These are phyloP conservation scores for Ogataea thermomethanolica DNA, from an alignment of 805 yeast genomes.

Conservation along the genomic window DNA sequence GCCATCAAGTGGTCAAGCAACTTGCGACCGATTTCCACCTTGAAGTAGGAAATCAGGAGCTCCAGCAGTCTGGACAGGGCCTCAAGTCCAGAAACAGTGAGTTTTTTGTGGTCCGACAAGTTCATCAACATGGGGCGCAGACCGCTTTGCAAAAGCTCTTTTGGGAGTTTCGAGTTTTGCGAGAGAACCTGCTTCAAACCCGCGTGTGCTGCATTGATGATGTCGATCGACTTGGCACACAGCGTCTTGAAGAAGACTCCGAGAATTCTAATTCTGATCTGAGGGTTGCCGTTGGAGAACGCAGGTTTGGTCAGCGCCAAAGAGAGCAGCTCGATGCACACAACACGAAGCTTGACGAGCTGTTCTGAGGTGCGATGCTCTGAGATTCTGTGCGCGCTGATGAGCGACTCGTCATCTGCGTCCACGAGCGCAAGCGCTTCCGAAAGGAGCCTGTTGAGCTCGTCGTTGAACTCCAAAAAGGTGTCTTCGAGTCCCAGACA, in stretches of 20 bases:
- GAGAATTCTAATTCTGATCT: constrained; percentile 77
- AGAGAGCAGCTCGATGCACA: constrained; percentile 79
- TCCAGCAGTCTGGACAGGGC: constrained; percentile 86
- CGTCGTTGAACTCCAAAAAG: constrained; percentile 84
- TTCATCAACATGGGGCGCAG: constrained; percentile 94
- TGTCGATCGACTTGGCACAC: constrained; percentile 77
- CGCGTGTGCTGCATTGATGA: constrained; percentile 88
- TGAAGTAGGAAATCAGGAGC: constrained; percentile 83
- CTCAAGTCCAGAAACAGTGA: constrained; percentile 85
- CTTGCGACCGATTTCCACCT: constrained; percentile 94
- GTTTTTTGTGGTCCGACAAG: constrained; percentile 85
- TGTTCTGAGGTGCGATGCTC: constrained; percentile 90
- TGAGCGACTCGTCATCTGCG: constrained; percentile 94
- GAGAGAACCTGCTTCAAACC: constrained; percentile 82
- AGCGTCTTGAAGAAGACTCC: constrained; percentile 94
- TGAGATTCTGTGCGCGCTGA: constrained; percentile 78
- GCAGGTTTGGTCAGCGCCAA: constrained; percentile 83
- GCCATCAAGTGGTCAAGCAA: constrained; percentile 90
- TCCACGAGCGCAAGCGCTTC: constrained; percentile 95
- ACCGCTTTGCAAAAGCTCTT: constrained; percentile 92
- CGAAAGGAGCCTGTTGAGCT: constrained; percentile 73
- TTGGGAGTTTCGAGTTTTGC: constrained; percentile 85
- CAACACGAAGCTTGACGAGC: constrained; percentile 80
- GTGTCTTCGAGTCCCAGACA: constrained; percentile 79
- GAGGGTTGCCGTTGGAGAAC: constrained; percentile 58